Base-by-base conservation (phyloP, 768 basidiomycete genomes). In the Lactifluus echinatus region DNA sequence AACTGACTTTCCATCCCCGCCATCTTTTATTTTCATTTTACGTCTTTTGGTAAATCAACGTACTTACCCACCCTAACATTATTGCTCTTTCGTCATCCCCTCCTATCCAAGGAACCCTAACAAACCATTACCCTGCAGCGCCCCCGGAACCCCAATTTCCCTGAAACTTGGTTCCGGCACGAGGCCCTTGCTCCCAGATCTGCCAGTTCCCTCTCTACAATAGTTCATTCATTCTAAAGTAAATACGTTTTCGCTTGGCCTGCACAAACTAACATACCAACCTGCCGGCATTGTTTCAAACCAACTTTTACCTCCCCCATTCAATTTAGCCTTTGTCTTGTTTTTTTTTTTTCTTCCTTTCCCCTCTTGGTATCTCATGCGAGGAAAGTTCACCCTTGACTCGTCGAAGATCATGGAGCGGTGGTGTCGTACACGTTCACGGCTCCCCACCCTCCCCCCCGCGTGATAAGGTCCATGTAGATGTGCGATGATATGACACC, bases 31-130 rank as follows among this genome's bases (percentile, higher is more conserved):
- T 50, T 59, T 52, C 55, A 56, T 50, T 46, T 59, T 59, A 59
- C 58, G 58, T 59, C 53, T 54, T 55, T 59, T 43, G 57, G 57
- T 53, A 58, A 58, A 29, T 31, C 57, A 58, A 53, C 57, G 52
- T 58, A 58, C 57, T 58, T 46, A 59, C 58, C 43, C 48, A 54
- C 53, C 52, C 51, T 48, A n/a, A 34, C 48, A 34, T 50, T 56
- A 49, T 42, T 44, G 31, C 37, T 19, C 45, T 58, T 40, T 53
- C 52, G 51, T 59, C 58, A 50, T 59, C 43, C 39, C 4, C 19
- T 39, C 19, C 55, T 53, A 50, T 50, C 53, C 36, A 53, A 59
- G 48, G 58, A 50, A 59, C 53, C 57, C 53, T 59, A 50, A 21
- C 48, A 40, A 55, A 59, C 33, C 43, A 44, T 59, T 45, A 42